Base-by-base conservation (phyloP, 345 rosid genomes). In the Lumnitzera littorea region DNA sequence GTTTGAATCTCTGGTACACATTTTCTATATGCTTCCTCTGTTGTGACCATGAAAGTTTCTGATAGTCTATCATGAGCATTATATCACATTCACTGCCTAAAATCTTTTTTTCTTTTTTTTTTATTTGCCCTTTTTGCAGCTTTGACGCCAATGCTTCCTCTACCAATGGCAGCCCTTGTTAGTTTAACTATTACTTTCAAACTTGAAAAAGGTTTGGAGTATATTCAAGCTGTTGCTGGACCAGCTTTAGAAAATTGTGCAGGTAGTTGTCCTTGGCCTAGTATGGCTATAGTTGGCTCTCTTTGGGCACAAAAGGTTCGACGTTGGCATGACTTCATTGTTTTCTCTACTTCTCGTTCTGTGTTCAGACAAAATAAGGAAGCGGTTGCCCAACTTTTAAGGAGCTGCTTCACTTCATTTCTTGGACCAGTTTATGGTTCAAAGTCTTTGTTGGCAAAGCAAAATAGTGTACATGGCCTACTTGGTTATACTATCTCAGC, bases 121-220 rank as follows among this genome's bases (percentile, higher is more conserved):
- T n/a, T n/a, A n/a, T n/a, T n/a, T 20, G 20, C 20, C 20, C 52
- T 15, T 57, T 48, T 29, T 62, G 76, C 75, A 80, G 88, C 72
- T 56, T 31, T 15, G 25, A 62, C 69, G 9, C 62, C 79, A 20
- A 73, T 62, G 70, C 91, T 85, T 69, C 88, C 91, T 8, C 70
- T 85, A 55, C 91, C 91, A 20, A 64, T 85, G 62, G 91, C 91
- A 47, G 84, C 82, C 67, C 74, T 85, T 68, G 91, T 82, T 58
- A 82, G 91, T 72, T 72, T 85, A 66, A 85, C 91, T 51, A 82
- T 85, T 58, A 85, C 88, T 64, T 80, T 82, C 76, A 85, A 85
- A 70, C 84, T 82, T 58, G 72, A 54, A 60, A 69, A 72, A 67
- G 59, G 62, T 62, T 57, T 70, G 2, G 88, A 82, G 55, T 78